Conservation (phyloP, 495 filamentous ascomycete genomes). For the Sabuloglossum arenarium region DNA sequence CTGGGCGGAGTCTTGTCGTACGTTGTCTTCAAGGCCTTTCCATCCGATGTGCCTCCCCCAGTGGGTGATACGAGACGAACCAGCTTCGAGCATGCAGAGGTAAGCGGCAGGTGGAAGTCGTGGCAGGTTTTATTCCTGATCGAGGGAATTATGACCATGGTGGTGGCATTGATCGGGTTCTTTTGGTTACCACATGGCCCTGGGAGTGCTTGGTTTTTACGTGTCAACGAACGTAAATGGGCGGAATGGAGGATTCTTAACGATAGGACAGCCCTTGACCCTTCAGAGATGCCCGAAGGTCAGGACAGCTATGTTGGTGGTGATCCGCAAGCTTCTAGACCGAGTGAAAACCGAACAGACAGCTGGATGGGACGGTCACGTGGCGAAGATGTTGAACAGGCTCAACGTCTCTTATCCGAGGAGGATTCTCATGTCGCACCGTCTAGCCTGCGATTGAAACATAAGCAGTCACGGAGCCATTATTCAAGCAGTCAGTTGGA, state of each 20-base stretch:
- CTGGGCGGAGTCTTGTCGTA: conserved; percentile 29
- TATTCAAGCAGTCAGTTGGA: neutral
- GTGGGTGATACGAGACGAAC: neutral
- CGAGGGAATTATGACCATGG: conserved; percentile 28
- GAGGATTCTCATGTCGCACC: neutral
- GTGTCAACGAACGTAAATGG: conserved; percentile 20
- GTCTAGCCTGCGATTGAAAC: neutral
- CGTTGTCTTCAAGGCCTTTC: conserved; percentile 12
- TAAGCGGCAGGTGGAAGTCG: conserved; percentile 17
- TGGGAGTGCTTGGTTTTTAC: conserved; percentile 34
- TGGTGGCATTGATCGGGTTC: conserved; percentile 24
- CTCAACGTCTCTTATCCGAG: neutral
- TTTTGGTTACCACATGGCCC: conserved; percentile 29
- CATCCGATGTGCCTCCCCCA: neutral
- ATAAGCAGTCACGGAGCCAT: neutral
- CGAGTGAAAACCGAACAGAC: neutral
- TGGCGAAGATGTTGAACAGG: neutral
- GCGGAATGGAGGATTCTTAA: conserved; percentile 19
- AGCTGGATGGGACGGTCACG: neutral
- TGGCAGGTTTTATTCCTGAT: conserved; percentile 39
- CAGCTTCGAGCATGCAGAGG: conserved; percentile 12
- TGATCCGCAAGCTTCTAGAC: neutral
- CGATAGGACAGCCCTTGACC: conserved; percentile 9
- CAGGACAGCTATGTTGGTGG: neutral
- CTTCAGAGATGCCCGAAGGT: neutral